Base-by-base conservation (phyloP, 306 rosid species). In the Vigna hirtella region DNA sequence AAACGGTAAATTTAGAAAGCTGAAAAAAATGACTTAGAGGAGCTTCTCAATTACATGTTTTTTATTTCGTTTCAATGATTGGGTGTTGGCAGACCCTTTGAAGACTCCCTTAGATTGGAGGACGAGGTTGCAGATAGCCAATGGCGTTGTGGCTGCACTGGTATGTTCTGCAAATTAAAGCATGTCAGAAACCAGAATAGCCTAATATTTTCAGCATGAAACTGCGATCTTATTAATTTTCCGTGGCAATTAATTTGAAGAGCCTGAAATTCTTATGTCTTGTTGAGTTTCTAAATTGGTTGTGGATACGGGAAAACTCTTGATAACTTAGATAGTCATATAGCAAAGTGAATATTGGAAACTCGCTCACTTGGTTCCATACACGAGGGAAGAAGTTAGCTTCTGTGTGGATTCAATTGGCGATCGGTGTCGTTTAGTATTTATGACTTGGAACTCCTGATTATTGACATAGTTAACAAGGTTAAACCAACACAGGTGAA, bases 61-160 rank as follows among this genome's bases (percentile, higher is more conserved):
- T 26, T 77, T 24, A 81, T 81, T 57, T 66, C 73, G 62, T 73
- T 58, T 72, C 48, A 24, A 65, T 79, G 30, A 58, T 73, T 76
- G 87, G 52, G 71, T 83, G 67, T 16, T 83, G 51, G 77, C 90
- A 94, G 97, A 92, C 80, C 97, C 97, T 48, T 85, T 94, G 43
- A 92, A 85, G 86, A 92, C 97, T 79, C 98, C 97, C 81, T 85
- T 94, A 69, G 79, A 79, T 79, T 94, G 98, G 98, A 90, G 92
- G 84, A 90, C 90, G 8, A 85, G 98, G 81, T 85, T 92, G 61
- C 93, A 89, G 76, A 94, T 94, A 76, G 95, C 93, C 43, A 48
- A 85, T 55, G 95, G 90, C 28, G 95, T 92, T 71, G 93, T 90
- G 61, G 93, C 97, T 66, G 98, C 95, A 50, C 77, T 94, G 91